A percentile compares a stretch with the other conserved stretches of the same genome.
Conservation (phyloP, 441 rosid species). For the Mallotus japonicus region DNA sequence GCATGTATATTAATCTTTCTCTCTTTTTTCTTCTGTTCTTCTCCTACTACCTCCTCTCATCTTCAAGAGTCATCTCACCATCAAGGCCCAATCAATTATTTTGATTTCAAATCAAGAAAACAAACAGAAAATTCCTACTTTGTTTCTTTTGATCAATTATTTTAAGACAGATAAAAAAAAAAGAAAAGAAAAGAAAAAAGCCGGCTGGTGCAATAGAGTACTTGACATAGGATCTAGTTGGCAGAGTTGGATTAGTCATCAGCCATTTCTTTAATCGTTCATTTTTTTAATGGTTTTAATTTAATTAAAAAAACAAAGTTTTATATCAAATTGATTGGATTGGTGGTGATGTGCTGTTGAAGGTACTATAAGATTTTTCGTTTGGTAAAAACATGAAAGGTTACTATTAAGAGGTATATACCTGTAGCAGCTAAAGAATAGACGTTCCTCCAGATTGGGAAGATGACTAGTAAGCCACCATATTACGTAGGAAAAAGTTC, state of each 20-base stretch:
- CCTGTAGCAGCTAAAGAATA: conserved; percentile 21
- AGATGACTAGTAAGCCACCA: conserved; percentile 46
- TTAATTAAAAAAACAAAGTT: too few relatives aligned
- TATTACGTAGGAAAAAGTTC: conserved; percentile 26
- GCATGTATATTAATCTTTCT: conserved; percentile 53
- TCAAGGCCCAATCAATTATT: conserved; percentile 20
- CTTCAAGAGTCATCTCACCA: conserved; percentile 20
- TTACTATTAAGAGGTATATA: conserved; percentile 23
- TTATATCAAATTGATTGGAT: conserved; percentile 17
- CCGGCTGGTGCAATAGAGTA: conserved; percentile 60
- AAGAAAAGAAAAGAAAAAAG: conserved; percentile 25
- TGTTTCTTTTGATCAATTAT: background rate
- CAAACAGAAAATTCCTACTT: conserved; percentile 30
- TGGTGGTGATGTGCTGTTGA: too few relatives aligned
- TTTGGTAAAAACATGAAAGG: conserved; percentile 27
- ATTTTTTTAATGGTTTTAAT: background rate
- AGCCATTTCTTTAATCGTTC: conserved; percentile 7
- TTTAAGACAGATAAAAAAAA: background rate
- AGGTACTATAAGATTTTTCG: too few relatives aligned
- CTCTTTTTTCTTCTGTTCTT: conserved; percentile 1
- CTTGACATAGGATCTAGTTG: conserved; percentile 45
- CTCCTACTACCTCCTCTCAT: conserved; percentile 5
- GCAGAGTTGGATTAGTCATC: conserved; percentile 39
- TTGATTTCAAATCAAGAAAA: conserved; percentile 10
- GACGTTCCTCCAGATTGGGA: conserved; percentile 48